These are phyloP conservation scores for Boletus tylopilopsis DNA, from an alignment of 768 basidiomycete genomes.

Conservation along the genomic window DNA sequence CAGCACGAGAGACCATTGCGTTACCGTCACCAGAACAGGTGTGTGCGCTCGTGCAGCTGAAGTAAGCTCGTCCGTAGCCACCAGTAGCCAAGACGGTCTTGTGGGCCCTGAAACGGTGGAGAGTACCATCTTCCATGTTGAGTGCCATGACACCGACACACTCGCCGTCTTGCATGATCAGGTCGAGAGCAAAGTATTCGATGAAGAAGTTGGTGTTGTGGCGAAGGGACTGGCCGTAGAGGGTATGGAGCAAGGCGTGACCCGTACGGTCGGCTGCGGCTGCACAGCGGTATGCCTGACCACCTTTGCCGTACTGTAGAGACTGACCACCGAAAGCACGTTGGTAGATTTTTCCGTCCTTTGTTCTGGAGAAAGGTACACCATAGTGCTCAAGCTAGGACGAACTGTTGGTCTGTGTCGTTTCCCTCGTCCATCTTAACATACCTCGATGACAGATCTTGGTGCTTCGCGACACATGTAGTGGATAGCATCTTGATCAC, in stretches of 20 bases:
- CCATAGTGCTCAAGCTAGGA: conserved; percentile 94
- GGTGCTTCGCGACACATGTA: conserved; percentile 99
- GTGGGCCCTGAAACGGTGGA: conserved; percentile 97
- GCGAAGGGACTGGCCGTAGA: conserved; percentile 97
- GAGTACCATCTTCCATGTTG: conserved; percentile 99
- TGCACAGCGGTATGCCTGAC: conserved; percentile 98
- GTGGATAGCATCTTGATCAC: conserved; percentile 99
- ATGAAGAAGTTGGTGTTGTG: conserved; percentile 99
- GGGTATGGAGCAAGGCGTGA: conserved; percentile 96
- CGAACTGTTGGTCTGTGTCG: background rate
- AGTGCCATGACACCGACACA: conserved; percentile 99
- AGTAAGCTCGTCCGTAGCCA: conserved; percentile 97
- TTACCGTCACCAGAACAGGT: conserved; percentile 99
- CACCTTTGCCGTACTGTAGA: conserved; percentile 94
- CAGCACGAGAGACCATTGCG: conserved; percentile 96
- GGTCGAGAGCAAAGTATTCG: conserved; percentile 98
- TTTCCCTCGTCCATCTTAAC: conserved; percentile 5
- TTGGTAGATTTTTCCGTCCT: conserved; percentile 99
- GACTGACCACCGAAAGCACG: conserved; percentile 99
- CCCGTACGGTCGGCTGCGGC: conserved; percentile 99
- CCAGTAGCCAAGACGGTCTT: conserved; percentile 98
- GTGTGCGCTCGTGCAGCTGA: conserved; percentile 97
- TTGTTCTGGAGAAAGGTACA: conserved; percentile 96
- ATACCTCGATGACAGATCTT: conserved; percentile 85
- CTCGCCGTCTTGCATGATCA: conserved; percentile 98